Base-by-base conservation (phyloP, 2,329 filamentous ascomycete genomes). In the Fusarium scirpi region DNA sequence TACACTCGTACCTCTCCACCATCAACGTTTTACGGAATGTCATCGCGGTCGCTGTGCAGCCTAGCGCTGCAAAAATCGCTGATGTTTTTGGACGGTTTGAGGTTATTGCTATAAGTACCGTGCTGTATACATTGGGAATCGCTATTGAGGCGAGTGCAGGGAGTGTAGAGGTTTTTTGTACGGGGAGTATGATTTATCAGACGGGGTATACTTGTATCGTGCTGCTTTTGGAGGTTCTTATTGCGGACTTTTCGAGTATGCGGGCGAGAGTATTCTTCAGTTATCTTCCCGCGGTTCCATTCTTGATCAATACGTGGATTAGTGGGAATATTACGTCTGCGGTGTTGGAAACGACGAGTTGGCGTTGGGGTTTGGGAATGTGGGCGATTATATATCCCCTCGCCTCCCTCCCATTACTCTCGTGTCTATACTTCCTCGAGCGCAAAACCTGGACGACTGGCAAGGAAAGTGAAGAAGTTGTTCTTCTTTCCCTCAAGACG, bases 351-450 rank as follows among this genome's bases (percentile, higher is more conserved):
- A 76, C 74, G 3, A 86, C 86, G 0, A 84, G 81, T 3, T 91
- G 89, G 89, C 79, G 84, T 62, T 90, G 88, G 87, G 89, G 89
- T 16, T 83, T 89, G 25, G 89, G 88, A 67, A 90, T 91, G 87
- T 91, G 86, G 83, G 83, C 82, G 48, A 85, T 90, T 66, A 87
- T 90, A 52, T 90, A 87, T 72, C 85, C 88, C 2, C 79, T 87
- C 10, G 85, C 84, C 58, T 82, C 85, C 0, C 63, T 89, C 7
- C 88, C 89, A 2, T 80, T 91, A 1, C 78, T 90, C 20, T 67
- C 80, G 1, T 82, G 84, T 0, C 79, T 81, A 1, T 78, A 79
- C 52, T 70, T 72, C 6, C 73, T 81, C 13, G 78, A 80, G n/a
- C 73, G 74, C 11, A 75, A 73, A 20, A 69, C 60, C 0, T 58